Percentiles rank a stretch among this genome's conserved stretches.
Conservation (phyloP, 306 rosid genomes). For the Myrica gale region DNA sequence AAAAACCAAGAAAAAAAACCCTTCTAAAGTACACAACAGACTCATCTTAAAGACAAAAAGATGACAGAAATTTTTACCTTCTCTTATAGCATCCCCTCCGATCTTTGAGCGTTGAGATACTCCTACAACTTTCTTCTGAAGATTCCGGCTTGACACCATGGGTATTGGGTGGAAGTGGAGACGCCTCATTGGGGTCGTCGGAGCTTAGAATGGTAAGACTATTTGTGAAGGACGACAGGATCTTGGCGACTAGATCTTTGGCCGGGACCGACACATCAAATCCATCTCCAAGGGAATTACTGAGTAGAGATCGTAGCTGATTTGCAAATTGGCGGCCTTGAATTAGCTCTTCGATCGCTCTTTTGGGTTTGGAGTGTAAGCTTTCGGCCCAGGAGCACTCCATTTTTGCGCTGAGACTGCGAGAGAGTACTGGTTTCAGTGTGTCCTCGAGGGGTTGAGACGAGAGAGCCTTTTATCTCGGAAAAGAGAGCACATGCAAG, state of each 20-base stretch:
- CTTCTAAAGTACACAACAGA: too few species aligned
- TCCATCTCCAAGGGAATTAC: background rate
- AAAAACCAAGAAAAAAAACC: too few species aligned
- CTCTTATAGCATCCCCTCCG: constrained; percentile 56
- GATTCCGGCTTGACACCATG: constrained; percentile 36
- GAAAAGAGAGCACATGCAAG: constrained; percentile 14
- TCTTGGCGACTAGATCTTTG: constrained; percentile 33
- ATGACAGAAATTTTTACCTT: constrained; percentile 34
- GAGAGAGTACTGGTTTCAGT: background rate
- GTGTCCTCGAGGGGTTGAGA: background rate
- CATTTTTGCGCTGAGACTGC: background rate
- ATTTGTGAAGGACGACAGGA: constrained; percentile 41
- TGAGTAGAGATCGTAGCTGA: constrained; percentile 32
- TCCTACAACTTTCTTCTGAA: constrained; percentile 45
- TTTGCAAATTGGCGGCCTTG: constrained; percentile 39
- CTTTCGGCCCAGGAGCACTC: constrained; percentile 18
- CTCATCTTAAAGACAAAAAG: background rate
- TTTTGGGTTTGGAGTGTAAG: background rate
- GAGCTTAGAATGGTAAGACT: constrained; percentile 35
- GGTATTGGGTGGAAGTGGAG: constrained; percentile 8
- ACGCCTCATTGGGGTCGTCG: constrained; percentile 3
- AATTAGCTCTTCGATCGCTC: constrained; percentile 35
- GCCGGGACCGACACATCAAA: background rate
- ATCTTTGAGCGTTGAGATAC: constrained; percentile 27
- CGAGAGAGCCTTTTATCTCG: background rate